Conservation (phyloP, 148 eudicot genomes). For the Silene uniflora region DNA sequence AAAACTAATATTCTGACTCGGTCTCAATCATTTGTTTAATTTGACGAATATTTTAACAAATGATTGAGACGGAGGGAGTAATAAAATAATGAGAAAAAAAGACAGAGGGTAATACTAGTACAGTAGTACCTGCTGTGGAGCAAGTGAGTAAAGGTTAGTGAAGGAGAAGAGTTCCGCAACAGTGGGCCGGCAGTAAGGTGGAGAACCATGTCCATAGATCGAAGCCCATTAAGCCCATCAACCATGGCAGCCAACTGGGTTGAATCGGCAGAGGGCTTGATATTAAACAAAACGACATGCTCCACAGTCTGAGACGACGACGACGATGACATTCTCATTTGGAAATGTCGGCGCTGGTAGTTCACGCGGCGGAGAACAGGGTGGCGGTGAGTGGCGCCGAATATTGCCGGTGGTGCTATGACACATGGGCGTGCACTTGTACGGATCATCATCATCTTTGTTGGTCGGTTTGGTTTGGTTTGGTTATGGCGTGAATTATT, state of each 20-base stretch:
- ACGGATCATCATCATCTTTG: conserved; percentile 2
- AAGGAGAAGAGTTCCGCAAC: conserved; percentile 28
- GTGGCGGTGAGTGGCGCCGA: neutral
- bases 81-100: no score
- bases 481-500: neutral
- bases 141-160: conserved; percentile 60
- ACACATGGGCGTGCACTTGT: conserved; percentile 15
- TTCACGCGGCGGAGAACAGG: conserved; percentile 14
- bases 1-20: no score
- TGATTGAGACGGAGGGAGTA: no score
- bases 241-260: conserved; percentile 47
- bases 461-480: neutral
- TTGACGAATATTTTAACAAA: no score
- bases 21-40: no score
- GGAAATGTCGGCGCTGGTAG: conserved; percentile 15
- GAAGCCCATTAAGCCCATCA: conserved; percentile 41
- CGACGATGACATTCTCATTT: conserved; percentile 41
- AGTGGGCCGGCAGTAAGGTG: conserved; percentile 55
- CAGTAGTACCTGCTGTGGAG: conserved; percentile 48
- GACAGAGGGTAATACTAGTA: no score
- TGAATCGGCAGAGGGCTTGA: conserved; percentile 43
- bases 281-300: conserved; percentile 71
- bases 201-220: conserved; percentile 42
- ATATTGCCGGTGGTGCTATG: neutral
- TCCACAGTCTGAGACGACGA: conserved; percentile 38